A percentile compares a stretch with the other conserved stretches of the same genome.
phyloP scores from a whole-genome alignment of 2,329 filamentous ascomycete genomes.

The Botrytis paeoniae region DNA sequence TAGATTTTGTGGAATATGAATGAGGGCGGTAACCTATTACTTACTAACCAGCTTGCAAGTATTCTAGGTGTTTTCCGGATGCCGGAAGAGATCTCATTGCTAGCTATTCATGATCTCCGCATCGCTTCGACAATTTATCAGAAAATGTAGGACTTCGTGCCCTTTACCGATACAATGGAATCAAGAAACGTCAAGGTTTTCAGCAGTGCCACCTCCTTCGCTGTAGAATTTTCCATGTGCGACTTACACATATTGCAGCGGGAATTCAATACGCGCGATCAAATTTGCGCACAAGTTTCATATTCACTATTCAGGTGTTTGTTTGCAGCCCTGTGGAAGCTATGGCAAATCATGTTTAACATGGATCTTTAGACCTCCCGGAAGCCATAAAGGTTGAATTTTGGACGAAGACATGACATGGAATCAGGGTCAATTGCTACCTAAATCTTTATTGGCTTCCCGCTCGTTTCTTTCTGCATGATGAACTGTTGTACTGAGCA shows the following conservation, averaged over 20 bases:
- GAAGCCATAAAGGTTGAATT: neutral
- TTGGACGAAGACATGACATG: too few species aligned
- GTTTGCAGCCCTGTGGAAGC: too few species aligned
- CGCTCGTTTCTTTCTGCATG: neutral
- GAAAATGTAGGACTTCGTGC: too few species aligned
- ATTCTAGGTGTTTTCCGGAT: neutral
- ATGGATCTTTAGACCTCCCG: too few species aligned
- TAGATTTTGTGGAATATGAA: neutral
- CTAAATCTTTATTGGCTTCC: neutral
- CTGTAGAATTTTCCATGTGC: neutral
- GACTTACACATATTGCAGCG: neutral
- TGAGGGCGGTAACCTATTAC: neutral
- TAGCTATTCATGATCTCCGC: too few species aligned
- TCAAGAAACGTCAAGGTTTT: neutral
- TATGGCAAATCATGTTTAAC: neutral
- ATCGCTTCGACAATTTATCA: fast-evolving
- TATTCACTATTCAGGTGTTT: neutral
- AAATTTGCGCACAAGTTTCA: too few species aligned
- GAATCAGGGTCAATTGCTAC: neutral
- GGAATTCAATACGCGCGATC: too few species aligned
- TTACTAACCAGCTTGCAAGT: neutral
- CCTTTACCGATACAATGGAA: neutral
- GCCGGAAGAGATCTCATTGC: neutral
- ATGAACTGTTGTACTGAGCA: neutral
- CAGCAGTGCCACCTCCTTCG: neutral